Evolutionary conservation across 805 yeast genomes (phyloP).

Genomic region (Diddensiella caesifluorescens): DNA sequence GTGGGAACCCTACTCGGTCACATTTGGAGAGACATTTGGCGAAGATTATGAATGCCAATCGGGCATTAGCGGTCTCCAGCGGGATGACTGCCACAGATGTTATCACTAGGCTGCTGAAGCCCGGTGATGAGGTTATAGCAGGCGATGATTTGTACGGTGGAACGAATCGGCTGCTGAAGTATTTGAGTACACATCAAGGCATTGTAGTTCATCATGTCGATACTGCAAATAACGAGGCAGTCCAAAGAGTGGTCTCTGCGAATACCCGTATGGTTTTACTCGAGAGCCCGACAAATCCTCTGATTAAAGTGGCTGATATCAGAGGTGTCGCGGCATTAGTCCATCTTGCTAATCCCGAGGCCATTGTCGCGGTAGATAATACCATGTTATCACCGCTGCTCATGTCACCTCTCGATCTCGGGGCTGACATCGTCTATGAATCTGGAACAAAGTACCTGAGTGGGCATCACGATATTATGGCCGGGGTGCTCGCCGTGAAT

Average conservation of each 20-base stretch:
- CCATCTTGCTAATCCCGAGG: constrained; percentile 60
- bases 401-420: constrained; percentile 78
- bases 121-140: constrained; percentile 88
- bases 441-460: constrained; percentile 88
- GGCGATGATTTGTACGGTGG: constrained; percentile 97
- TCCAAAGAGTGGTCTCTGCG: constrained; percentile 49
- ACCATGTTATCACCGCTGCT: constrained; percentile 94
- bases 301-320: constrained; percentile 81
- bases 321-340: constrained; percentile 60
- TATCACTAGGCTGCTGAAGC: constrained; percentile 61
- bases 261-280: constrained; percentile 74
- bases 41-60: constrained; percentile 69
- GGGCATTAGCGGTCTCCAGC: constrained; percentile 75
- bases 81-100: constrained; percentile 95
- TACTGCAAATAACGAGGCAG: constrained; percentile 64
- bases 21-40: constrained; percentile 72
- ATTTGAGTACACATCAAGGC: constrained; percentile 56
- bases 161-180: constrained; percentile 77
- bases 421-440: constrained; percentile 89
- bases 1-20: constrained; percentile 91
- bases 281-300: constrained; percentile 92
- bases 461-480: constrained; percentile 97
- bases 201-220: constrained; percentile 71
- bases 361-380: constrained; percentile 83
- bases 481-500: constrained; percentile 79